These are phyloP conservation scores for Clitopilus passeckerianus DNA, from an alignment of 768 basidiomycete species.

Conservation along the genomic window DNA sequence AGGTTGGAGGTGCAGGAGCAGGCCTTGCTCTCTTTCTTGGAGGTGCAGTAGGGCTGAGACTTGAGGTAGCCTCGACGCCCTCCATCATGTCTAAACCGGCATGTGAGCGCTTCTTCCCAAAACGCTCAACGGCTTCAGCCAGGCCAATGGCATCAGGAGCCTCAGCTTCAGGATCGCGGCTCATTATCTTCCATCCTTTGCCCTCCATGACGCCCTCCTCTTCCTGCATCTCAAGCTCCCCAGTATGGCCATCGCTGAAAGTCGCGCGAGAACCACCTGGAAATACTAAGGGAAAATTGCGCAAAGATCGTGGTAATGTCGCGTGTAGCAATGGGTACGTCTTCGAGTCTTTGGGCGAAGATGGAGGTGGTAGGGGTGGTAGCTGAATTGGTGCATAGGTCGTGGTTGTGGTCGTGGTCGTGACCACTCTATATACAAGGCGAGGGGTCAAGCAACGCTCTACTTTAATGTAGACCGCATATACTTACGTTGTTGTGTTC, in stretches of 20 bases:
- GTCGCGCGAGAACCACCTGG: conserved; percentile 78
- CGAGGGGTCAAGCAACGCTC: conserved; percentile 13
- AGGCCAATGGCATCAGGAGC: conserved; percentile 54
- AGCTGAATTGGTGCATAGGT: conserved; percentile 85
- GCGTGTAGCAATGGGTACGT: conserved; percentile 75
- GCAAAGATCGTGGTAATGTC: conserved; percentile 65
- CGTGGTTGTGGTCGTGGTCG: conserved; percentile 89
- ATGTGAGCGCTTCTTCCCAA: conserved; percentile 80
- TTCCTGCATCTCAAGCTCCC: conserved; percentile 64
- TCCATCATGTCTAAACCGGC: conserved; percentile 50
- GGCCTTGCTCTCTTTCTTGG: conserved; percentile 77
- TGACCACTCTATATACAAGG: conserved; percentile 62
- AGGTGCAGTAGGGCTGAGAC: conserved; percentile 45
- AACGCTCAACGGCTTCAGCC: conserved; percentile 78
- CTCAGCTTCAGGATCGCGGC: conserved; percentile 54
- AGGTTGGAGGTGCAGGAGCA: conserved; percentile 51
- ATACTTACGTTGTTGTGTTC: conserved; percentile 75
- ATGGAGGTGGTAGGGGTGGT: conserved; percentile 66
- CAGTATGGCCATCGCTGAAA: conserved; percentile 66
- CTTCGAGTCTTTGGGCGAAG: conserved; percentile 73
- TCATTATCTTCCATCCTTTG: conserved; percentile 72
- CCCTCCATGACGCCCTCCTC: conserved; percentile 66
- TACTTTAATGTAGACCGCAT: not conserved
- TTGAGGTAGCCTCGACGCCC: conserved; percentile 37
- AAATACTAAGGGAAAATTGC: conserved; percentile 74